These are phyloP conservation scores for Musa troglodytarum DNA, from an alignment of 176 grass and related monocot species.

Conservation along the genomic window DNA sequence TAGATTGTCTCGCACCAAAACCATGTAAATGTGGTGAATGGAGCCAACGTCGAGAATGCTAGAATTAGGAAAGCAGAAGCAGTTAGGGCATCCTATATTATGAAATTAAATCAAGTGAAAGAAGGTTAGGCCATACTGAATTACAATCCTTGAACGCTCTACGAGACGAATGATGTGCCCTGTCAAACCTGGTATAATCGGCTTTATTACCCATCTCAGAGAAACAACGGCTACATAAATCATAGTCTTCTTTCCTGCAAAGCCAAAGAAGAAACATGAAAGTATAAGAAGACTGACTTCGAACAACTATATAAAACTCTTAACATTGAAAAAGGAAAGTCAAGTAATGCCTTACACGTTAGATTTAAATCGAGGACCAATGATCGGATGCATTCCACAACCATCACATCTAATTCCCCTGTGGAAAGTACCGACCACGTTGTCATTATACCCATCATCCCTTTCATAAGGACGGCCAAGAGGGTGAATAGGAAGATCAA, in stretches of 20 bases:
- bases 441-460: slow-evolving; percentile 24
- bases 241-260: slow-evolving; percentile 81
- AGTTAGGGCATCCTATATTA: slow-evolving; percentile 2
- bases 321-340: background rate
- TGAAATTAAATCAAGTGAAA: background rate
- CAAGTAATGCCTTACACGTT: slow-evolving; percentile 49
- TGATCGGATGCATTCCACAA: slow-evolving; percentile 73
- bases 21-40: background rate
- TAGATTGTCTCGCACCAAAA: slow-evolving; percentile 16
- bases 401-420: slow-evolving; percentile 59
- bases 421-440: slow-evolving; percentile 21
- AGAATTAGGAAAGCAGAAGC: slow-evolving; percentile 16
- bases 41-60: slow-evolving; percentile 18
- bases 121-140: background rate
- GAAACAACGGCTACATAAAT: slow-evolving; percentile 80
- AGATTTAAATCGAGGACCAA: slow-evolving; percentile 76
- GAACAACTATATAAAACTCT: background rate
- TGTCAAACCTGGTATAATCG: slow-evolving; percentile 20
- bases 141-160: background rate
- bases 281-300: background rate
- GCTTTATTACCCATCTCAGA: slow-evolving; percentile 37
- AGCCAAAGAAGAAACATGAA: slow-evolving; percentile 16
- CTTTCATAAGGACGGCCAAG: slow-evolving; percentile 28
- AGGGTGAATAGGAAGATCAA: slow-evolving; percentile 26
- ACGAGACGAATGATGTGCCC: background rate